phyloP scores from a whole-genome alignment of 225 moss, liverwort and hornwort species.

The Sphagnum tenellum region DNA sequence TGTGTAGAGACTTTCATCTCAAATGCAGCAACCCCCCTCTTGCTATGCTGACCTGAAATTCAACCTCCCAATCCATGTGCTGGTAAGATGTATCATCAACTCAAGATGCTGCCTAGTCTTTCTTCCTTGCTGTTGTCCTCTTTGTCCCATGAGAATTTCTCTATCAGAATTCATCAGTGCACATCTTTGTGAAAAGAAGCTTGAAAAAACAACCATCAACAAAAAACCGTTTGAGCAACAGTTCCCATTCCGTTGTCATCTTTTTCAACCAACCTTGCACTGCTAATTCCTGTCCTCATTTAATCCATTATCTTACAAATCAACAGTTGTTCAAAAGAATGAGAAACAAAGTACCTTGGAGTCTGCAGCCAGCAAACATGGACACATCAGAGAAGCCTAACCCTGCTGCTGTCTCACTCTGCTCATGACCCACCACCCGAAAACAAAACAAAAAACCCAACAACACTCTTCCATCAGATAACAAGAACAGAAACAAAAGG shows the following conservation, averaged over 20 bases:
- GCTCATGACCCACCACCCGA: constrained; percentile 7
- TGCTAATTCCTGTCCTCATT: too few relatives aligned
- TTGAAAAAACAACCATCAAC: too few relatives aligned
- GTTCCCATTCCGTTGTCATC: too few relatives aligned
- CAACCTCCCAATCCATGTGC: too few relatives aligned
- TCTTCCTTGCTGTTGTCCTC: background rate
- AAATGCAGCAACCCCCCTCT: constrained; percentile 7
- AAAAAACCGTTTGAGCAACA: background rate
- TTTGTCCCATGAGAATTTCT: background rate
- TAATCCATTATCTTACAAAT: background rate
- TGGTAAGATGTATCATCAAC: too few relatives aligned
- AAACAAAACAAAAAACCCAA: background rate
- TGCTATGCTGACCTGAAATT: constrained; percentile 27
- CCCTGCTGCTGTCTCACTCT: constrained; percentile 33
- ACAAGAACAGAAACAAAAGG: background rate
- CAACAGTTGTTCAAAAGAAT: too few relatives aligned
- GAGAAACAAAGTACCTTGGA: constrained; percentile 39
- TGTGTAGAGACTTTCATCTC: constrained; percentile 5
- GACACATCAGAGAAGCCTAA: constrained; percentile 49
- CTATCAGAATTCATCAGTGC: too few relatives aligned
- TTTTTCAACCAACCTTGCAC: too few relatives aligned
- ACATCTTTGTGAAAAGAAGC: too few relatives aligned
- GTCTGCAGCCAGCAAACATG: constrained; percentile 58
- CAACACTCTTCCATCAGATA: too few relatives aligned
- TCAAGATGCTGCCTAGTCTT: too few relatives aligned